Evolutionary conservation across 2,329 filamentous ascomycete genomes (phyloP).

Genomic region (Pseudonectria buxi): DNA sequence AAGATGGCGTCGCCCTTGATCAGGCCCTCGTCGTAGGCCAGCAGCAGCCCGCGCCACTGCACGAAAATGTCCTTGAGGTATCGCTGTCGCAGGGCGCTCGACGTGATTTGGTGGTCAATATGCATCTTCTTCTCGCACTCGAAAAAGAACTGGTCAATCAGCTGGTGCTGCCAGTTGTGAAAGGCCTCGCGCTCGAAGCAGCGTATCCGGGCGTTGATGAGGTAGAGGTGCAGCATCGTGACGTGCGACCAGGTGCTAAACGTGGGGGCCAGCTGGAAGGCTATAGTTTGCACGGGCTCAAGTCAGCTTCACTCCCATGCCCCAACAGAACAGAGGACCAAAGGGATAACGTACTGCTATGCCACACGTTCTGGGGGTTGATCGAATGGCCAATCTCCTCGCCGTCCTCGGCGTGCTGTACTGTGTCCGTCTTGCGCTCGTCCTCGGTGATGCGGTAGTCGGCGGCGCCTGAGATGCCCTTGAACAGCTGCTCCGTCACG

Average conservation of each 20-base stretch:
- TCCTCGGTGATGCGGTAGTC: slow-evolving; percentile 69
- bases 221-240: slow-evolving; percentile 93
- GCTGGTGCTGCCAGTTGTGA: slow-evolving; percentile 76
- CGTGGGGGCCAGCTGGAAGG: slow-evolving; percentile 71
- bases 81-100: slow-evolving; percentile 52
- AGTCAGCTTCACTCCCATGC: too few relatives aligned
- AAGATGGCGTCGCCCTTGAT: slow-evolving; percentile 70
- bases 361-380: slow-evolving; percentile 51
- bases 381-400: slow-evolving; percentile 64
- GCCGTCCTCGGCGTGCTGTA: slow-evolving; percentile 67
- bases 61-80: slow-evolving; percentile 84
- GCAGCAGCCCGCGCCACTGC: slow-evolving; percentile 82
- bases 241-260: slow-evolving; percentile 96
- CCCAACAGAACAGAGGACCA: background rate
- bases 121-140: slow-evolving; percentile 80
- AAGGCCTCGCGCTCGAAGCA: slow-evolving; percentile 65
- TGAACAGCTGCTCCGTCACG: slow-evolving; percentile 71
- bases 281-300: slow-evolving; percentile 38
- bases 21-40: slow-evolving; percentile 79
- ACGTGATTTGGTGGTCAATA: slow-evolving; percentile 64
- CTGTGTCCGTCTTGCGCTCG: slow-evolving; percentile 56
- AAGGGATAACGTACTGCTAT: slow-evolving; percentile 53
- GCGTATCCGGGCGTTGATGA: slow-evolving; percentile 76
- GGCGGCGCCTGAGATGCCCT: slow-evolving; percentile 64
- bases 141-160: slow-evolving; percentile 94